Percentiles rank a stretch among this genome's conserved stretches.
Conservation (phyloP, 345 rosid genomes). For the Linum usitatissimum region DNA sequence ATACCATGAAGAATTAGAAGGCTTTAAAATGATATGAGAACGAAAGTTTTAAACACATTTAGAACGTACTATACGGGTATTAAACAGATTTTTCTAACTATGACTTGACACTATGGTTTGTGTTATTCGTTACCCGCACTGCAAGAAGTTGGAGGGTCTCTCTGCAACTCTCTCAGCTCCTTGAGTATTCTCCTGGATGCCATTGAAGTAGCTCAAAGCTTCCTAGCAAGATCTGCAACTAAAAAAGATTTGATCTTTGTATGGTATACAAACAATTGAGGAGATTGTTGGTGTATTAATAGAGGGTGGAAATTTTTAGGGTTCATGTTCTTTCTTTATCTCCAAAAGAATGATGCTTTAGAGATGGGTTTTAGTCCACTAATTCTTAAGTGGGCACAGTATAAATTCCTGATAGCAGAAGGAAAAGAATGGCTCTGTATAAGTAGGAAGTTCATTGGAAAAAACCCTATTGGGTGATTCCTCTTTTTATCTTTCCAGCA, state of each 20-base stretch:
- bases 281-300: background rate
- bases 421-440: background rate
- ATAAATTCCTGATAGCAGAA: background rate
- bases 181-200: constrained; percentile 3
- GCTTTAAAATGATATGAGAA: no score
- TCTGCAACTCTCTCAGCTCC: constrained; percentile 8
- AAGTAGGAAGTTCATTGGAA: no score
- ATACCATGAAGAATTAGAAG: no score
- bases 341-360: background rate
- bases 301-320: background rate
- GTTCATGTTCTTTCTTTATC: background rate
- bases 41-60: no score
- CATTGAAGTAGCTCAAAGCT: background rate
- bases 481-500: background rate
- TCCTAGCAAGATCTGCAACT: background rate
- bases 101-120: no score
- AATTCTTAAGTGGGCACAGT: background rate
- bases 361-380: background rate
- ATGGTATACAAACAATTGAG: no score
- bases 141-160: constrained; percentile 9
- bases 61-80: no score
- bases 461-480: constrained; percentile 17
- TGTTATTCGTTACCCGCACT: background rate
- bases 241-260: background rate
- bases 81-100: no score